These are phyloP conservation scores for Tetracentron sinense DNA, from an alignment of 164 flowering plant species.

Conservation along the genomic window DNA sequence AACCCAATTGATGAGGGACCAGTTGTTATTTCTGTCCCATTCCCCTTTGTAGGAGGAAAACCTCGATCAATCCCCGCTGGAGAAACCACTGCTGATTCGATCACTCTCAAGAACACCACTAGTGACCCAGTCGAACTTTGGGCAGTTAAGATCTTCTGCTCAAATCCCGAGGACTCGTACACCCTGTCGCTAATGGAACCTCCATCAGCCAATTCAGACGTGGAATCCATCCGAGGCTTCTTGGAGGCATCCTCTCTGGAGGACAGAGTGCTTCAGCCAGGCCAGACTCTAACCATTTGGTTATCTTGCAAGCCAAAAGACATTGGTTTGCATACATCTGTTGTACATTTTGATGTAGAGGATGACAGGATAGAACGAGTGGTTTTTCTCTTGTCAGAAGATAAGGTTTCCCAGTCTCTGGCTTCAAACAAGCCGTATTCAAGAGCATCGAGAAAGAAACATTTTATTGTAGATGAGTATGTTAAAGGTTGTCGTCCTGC, in stretches of 20 bases:
- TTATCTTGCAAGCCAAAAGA: slow-evolving; percentile 76
- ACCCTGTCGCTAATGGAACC: slow-evolving; percentile 78
- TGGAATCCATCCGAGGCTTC: slow-evolving; percentile 31
- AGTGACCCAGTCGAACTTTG: slow-evolving; percentile 63
- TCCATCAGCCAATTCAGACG: slow-evolving; percentile 44
- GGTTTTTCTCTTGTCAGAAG: slow-evolving; percentile 72
- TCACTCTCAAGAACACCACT: slow-evolving; percentile 65
- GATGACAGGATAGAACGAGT: slow-evolving; percentile 67
- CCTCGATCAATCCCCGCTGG: slow-evolving; percentile 64
- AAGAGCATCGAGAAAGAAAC: slow-evolving; percentile 40
- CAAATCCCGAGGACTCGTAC: slow-evolving; percentile 65
- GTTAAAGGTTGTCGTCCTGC: slow-evolving; percentile 57
- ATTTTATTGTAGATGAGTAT: slow-evolving; percentile 28
- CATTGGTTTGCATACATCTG: slow-evolving; percentile 64
- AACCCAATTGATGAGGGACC: slow-evolving; percentile 59
- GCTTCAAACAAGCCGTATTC: slow-evolving; percentile 55
- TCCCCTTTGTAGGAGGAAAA: slow-evolving; percentile 50
- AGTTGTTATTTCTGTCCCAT: slow-evolving; percentile 66
- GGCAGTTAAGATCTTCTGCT: slow-evolving; percentile 55
- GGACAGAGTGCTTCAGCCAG: slow-evolving; percentile 66
- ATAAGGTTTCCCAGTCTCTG: slow-evolving; percentile 59
- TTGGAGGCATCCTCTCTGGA: slow-evolving; percentile 50
- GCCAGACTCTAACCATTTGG: slow-evolving; percentile 63
- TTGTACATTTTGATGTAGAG: slow-evolving; percentile 64
- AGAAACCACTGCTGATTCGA: slow-evolving; percentile 40